Base-by-base conservation (phyloP, 1,139 yeast species). In the Suhomyces bolitotheri region DNA sequence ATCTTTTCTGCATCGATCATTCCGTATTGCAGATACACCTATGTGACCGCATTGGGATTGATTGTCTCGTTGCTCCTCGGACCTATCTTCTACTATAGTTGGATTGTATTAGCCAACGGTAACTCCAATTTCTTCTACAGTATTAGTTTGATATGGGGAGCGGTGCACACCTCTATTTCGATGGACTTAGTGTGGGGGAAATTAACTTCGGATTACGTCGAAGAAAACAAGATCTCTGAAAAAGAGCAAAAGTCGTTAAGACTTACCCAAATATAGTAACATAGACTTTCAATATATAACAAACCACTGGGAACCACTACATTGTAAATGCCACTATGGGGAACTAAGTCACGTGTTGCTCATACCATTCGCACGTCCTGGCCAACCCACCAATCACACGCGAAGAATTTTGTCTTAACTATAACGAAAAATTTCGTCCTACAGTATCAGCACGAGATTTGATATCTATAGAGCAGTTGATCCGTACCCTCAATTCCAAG, bases 81-180 rank as follows among this genome's bases (percentile, higher is more conserved):
- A 2, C 97, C 97, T 0, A 82, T 89, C 8, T 92, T 92, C 58
- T 89, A 89, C 65, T 89, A 88, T 57, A 75, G 94, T 45, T 92
- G 99, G 99, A 87, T 92, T 47, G 86, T 84, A 36, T 71, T 88
- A 41, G 97, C 97, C 10, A 88, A 94, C 20, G 99, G 97, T 16
- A 92, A 92, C 63, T 82, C 97, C 43, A 92, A 92, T 62, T 92
- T 92, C 67, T 92, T 89, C 66, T 92, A 90, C 65, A 96, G 97
- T 34, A 85, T 92, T 49, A 88, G 94, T 15, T 71, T 92, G 44
- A 85, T 84, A 3, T 85, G 90, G 64, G 82, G 88, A 0, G 66
- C 80, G 11, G 87, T 89, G 3, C 74, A 89, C 50, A 79, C 81
- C 1, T 61, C 87, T 22, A 67, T 87, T 3, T 52, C 89, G 21